Base-by-base conservation (phyloP, 2,329 filamentous ascomycete genomes). In the Annulohypoxylon truncatum region DNA sequence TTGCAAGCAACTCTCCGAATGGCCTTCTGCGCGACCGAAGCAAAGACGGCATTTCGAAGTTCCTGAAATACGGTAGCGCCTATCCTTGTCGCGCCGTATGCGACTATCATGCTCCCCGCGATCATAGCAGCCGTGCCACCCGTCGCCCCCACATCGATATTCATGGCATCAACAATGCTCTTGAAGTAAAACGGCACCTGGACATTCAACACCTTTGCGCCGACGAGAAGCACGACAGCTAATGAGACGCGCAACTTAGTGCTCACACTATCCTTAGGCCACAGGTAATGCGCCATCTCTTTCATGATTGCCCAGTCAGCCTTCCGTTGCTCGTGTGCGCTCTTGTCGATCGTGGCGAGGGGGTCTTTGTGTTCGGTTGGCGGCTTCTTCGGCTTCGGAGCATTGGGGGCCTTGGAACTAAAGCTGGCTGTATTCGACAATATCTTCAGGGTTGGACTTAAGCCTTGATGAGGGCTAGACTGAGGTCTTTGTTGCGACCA, bases 181-280 rank as follows among this genome's bases (percentile, higher is more conserved):
- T 98, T 98, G 84, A 99, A 99, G 84, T 97, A 99, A 78, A 99
- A 99, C 0, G 96, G 96, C 48, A 99, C 93, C 82, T 99, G 94
- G 13, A 99, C 96, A 79, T 98, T 99, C 75, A 99, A 84, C 51
- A 97, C 89, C 85, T 99, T 99, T 77, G 94, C 93, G 64, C 94
- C 93, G 20, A 99, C 82, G 35, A 99, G 85, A 68, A 99, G 81
- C 6, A 86, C 88, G 2, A 99, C 86, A n/a, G 95, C 94, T 50
- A 97, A 81, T 9, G 92, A 88, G 31, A 99, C 96, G 68, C 96
- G 90, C 68, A 94, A 81, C 77, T 96, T 93, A 2, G 94, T 96
- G 59, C 90, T 90, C 74, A 92, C 79, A 76, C 92, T 92, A 78
- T 94, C 89, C 82, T 96, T 97, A 20, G 96, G 96, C 96, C 96